phyloP scores from a whole-genome alignment of 768 basidiomycete species.

The Kwoniella heveanensis region DNA sequence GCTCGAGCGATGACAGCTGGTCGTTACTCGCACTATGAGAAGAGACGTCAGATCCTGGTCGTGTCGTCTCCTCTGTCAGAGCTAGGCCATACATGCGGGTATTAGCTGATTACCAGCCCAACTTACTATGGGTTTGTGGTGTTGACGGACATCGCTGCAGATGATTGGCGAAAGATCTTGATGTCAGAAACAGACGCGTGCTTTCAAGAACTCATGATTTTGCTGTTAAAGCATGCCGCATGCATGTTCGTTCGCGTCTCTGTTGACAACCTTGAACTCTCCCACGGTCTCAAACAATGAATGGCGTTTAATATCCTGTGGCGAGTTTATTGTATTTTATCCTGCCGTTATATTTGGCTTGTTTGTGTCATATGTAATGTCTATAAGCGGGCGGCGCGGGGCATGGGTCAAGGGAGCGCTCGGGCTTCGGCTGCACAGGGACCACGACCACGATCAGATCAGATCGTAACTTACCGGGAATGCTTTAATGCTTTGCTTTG shows the following conservation, averaged over 20 bases:
- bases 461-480: no score
- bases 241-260: no score
- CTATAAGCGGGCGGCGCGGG: no score
- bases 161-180: neutral
- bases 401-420: no score
- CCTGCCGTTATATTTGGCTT: neutral
- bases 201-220: no score
- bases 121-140: conserved; percentile 34
- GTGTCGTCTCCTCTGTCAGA: no score
- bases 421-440: no score
- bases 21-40: conserved; percentile 63
- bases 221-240: no score
- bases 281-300: neutral
- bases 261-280: neutral
- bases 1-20: conserved; percentile 68
- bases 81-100: no score
- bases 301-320: neutral
- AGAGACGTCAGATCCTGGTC: neutral
- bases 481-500: conserved; percentile 5
- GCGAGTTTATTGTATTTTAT: neutral
- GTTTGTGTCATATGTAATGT: conserved; percentile 1
- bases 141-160: conserved; percentile 24
- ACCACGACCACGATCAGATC: no score
- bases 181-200: no score
- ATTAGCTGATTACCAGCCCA: neutral